Evolutionary conservation across 2,329 filamentous ascomycete species (phyloP), one percentile per base, ranked within the genome.

Genomic region (Elsinoe batatas): DNA sequence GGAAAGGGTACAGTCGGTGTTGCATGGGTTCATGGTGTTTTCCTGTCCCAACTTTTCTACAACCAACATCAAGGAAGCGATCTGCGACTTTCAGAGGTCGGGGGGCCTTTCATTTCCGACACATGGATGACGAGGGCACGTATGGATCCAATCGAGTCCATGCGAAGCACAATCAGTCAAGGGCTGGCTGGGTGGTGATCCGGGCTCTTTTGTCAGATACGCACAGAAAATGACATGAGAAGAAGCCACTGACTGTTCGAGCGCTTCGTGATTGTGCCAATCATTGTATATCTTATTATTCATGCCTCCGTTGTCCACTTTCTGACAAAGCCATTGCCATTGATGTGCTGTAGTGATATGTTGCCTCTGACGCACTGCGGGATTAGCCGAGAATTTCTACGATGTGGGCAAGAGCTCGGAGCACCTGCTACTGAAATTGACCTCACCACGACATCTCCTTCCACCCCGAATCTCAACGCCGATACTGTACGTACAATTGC

Each of bases 21-120:
- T 58, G 56, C 56, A 58, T 58, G 55, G 55, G 47, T 57, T 57
- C 40, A 32, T 46, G 53, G 53, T 55, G 53, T 55, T 36, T 36
- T 44, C 40, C 40, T 55, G 43, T 50, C 32, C 47, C 47, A 51
- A 18, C 47, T 35, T 51, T 51, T 51, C 15, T 35, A 49, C 44
- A 36, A 51, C n/a, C 38, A 35, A 55, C 53, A 44, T 46, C 53
- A 55, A 44, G 26, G 38, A 44, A 55, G 42, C 42, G 42, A 47
- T 32, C 20, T 55, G 53, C 42, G 22, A 55, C 26, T 55, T 20
- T 36, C 12, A 11, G 53, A 37, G 20, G 20, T 15, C 32, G 18
- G 46, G 10, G 40, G 22, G 18, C 17, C 15, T 33, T 26, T 33
- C 33, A 44, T 7, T 32, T 18, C 35, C 26, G 43, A 42, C 37